Evolutionary conservation across 768 basidiomycete species (phyloP), one percentile per base, ranked within the genome.

Genomic region (Gymnopilus junonius): DNA sequence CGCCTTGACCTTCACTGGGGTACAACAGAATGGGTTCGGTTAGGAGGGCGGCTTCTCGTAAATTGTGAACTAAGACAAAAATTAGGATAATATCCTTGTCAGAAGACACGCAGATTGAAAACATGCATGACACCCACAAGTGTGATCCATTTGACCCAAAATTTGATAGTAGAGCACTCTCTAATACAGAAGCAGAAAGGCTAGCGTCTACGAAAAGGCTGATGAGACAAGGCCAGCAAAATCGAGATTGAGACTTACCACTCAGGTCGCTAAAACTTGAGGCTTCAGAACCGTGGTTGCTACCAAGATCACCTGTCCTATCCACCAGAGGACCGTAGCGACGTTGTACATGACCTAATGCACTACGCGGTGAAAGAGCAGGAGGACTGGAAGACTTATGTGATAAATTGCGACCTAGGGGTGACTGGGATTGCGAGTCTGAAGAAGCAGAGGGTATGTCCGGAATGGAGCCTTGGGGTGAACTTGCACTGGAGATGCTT

Each of bases 231-330:
- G 4, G 68, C 1, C 59, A 32, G 29, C 17, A 50, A 17, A 55
- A 21, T 55, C n/a, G 42, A 29, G 12, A 23, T 5, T 23, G 32
- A 15, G 29, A 76, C 85, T 70, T 69, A 93, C 93, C 93, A 69
- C 93, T 95, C 45, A 94, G 70, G 70, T 95, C 93, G 70, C 93
- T 94, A 69, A 94, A 93, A 73, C 93, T 85, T 6, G 92, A 93
- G 0, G 92, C 85, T 43, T 88, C 86, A 23, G 92, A 93, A 2
- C 87, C 86, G 54, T 89, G 83, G 65, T 79, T 86, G 67, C 90
- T 90, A 45, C 82, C 82, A 58, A 85, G 81, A 59, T 89, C 86
- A 66, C 84, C 85, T 37, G 73, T 77, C 35, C 80, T 77, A 60
- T 74, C 81, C 55, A 78, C 77, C 58, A 80, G 69, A 32, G 83